Evolutionary conservation across 768 basidiomycete species (phyloP).

Genomic region (Mrakia blollopis): DNA sequence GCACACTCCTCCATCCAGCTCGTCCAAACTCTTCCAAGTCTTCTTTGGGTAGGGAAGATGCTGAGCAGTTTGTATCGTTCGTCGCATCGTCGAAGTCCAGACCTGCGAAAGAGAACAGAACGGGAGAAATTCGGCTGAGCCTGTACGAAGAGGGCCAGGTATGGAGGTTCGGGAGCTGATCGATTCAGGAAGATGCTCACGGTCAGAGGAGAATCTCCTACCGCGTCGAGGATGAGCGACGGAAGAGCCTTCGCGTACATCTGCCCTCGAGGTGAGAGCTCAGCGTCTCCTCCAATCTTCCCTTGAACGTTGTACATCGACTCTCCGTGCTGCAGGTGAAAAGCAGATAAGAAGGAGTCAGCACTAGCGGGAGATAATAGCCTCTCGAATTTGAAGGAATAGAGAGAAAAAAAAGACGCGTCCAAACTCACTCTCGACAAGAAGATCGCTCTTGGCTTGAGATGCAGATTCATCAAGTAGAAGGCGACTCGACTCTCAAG

Average conservation of each 20-base stretch:
- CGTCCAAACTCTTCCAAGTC: slow-evolving; percentile 98
- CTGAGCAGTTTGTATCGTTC: slow-evolving; percentile 86
- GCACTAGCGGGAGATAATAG: neutral
- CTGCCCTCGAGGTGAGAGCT: slow-evolving; percentile 75
- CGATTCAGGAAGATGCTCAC: slow-evolving; percentile 48
- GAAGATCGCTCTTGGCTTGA: slow-evolving; percentile 94
- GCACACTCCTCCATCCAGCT: slow-evolving; percentile 97
- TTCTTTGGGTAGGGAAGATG: slow-evolving; percentile 78
- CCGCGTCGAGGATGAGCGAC: slow-evolving; percentile 77
- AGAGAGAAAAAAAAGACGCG: neutral
- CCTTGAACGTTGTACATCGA: slow-evolving; percentile 94
- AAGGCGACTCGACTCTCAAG: slow-evolving; percentile 95
- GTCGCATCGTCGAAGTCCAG: slow-evolving; percentile 95
- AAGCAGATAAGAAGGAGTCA: neutral
- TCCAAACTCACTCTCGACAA: slow-evolving; percentile 72
- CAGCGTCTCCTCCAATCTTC: slow-evolving; percentile 95
- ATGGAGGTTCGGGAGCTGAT: too few species aligned
- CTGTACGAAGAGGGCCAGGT: neutral
- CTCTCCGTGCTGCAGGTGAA: slow-evolving; percentile 74
- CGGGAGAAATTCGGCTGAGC: neutral
- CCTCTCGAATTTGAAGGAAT: neutral
- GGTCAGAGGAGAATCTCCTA: slow-evolving; percentile 81
- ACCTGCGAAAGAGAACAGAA: slow-evolving; percentile 53
- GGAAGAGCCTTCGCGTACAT: slow-evolving; percentile 83
- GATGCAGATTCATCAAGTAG: slow-evolving; percentile 95